Evolutionary conservation across 108 stramenopile genomes (phyloP), one percentile per base, ranked within the genome.

Genomic region (Epithemia pelagica): DNA sequence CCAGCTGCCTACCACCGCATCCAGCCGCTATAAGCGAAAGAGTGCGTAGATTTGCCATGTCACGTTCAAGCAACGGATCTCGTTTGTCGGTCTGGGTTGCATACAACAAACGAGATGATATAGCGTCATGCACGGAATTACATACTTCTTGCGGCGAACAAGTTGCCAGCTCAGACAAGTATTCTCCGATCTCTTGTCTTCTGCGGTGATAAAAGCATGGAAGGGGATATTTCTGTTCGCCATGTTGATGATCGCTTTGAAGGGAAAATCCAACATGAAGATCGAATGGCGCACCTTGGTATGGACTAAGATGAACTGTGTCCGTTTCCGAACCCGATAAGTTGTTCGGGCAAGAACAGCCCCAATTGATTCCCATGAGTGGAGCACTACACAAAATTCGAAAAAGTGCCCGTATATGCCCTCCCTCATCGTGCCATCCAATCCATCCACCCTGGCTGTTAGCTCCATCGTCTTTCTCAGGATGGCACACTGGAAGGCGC

Each of bases 351-450:
- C 61, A 5, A 54, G 69, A 52, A 59, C 72, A 73, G 0, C 70
- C 70, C 68, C 67, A 74, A 52, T 81, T 77, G 64, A 76, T 71
- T 5, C 80, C 77, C 33, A 84, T 69, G 25, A 81, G 25, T 28
- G 55, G 21, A n/a, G 5, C 27, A 15, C 72, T 62, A 28, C 80
- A 89, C 8, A 92, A 26, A 24, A 92, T 83, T 66, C 91, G 81
- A 74, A 89, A 92, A n/a, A 92, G 64, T 8, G 78, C 65, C 21
- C 88, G 72, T 28, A 88, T 69, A 59, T 79, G 80, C 2, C 83
- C 83, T 28, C 91, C 91, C 70, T 92, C 91, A 65, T 88, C 81
- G 61, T 92, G 91, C 81, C 83, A 92, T 0, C 91, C 91, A n/a
- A 69, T 59, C 83, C 87, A 92, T 0, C 76, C 73, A 24, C 88